phyloP scores from a whole-genome alignment of 2,329 filamentous ascomycete species.

The Rhytidhysteron rufulum region DNA sequence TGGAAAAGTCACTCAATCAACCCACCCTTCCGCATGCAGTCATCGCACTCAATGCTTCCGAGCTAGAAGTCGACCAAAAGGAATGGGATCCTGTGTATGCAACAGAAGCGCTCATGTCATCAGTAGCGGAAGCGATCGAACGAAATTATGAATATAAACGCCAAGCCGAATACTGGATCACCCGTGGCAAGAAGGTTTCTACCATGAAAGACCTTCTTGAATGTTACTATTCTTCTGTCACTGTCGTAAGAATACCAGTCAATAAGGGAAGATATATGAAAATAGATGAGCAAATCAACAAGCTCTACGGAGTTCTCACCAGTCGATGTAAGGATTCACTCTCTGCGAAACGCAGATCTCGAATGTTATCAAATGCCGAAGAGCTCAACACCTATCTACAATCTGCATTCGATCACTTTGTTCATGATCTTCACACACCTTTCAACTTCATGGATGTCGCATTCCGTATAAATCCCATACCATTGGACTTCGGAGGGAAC shows the following conservation, averaged over 20 bases:
- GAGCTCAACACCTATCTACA: constrained; percentile 48
- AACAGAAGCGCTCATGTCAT: constrained; percentile 34
- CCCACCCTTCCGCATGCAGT: constrained; percentile 54
- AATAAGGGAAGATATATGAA: constrained; percentile 41
- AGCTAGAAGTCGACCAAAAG: constrained; percentile 32
- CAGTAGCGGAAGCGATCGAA: background rate
- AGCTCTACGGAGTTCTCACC: constrained; percentile 43
- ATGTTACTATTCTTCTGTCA: background rate
- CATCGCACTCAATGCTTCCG: constrained; percentile 49
- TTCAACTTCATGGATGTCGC: constrained; percentile 52
- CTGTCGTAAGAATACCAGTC: constrained; percentile 43
- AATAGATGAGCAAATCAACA: constrained; percentile 47
- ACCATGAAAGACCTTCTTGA: background rate
- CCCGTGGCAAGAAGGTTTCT: background rate
- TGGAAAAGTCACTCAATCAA: constrained; percentile 54
- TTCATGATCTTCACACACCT: constrained; percentile 40
- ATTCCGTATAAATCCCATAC: constrained; percentile 44
- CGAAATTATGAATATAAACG: background rate
- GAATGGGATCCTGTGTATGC: constrained; percentile 42
- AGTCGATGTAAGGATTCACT: constrained; percentile 36
- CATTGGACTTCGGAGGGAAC: constrained; percentile 47
- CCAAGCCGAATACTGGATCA: background rate
- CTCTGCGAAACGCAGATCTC: constrained; percentile 40
- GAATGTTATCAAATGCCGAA: constrained; percentile 47
- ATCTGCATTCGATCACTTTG: constrained; percentile 50